phyloP scores from a whole-genome alignment of 176 grass and related monocot species.

The Urochloa ruziziensis region DNA sequence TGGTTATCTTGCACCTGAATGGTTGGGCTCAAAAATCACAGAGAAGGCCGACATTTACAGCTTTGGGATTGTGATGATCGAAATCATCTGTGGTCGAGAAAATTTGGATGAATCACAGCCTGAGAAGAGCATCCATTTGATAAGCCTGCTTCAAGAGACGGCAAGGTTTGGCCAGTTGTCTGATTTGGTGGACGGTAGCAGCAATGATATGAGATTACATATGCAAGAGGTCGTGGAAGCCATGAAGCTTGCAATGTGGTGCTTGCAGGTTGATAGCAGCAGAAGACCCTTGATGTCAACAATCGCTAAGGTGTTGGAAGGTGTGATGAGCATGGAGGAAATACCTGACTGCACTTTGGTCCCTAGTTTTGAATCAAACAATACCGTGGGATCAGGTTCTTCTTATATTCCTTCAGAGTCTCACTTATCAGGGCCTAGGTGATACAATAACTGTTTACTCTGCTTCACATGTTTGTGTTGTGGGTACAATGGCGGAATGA shows the following conservation, averaged over 20 bases:
- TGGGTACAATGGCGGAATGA: no score
- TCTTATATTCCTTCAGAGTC: not conserved
- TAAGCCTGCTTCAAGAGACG: not conserved
- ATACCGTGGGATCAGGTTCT: not conserved
- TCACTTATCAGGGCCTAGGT: constrained; percentile 13
- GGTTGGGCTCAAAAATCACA: constrained; percentile 3
- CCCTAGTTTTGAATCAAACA: not conserved
- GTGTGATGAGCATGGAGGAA: not conserved
- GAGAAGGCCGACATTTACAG: constrained; percentile 8
- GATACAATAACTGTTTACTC: not conserved
- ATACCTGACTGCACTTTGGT: not conserved
- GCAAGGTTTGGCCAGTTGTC: not conserved
- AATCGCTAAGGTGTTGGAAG: constrained; percentile 3
- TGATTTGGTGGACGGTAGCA: constrained; percentile 11
- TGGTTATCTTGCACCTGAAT: no score
- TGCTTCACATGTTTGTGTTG: no score
- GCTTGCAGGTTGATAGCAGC: constrained; percentile 3
- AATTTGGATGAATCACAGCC: constrained; percentile 6
- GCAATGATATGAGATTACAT: not conserved
- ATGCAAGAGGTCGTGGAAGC: not conserved
- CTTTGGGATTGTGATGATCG: not conserved
- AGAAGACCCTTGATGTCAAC: not conserved
- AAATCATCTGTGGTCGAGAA: not conserved
- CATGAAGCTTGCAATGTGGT: constrained; percentile 16
- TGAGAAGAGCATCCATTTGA: not conserved